A percentile compares a stretch with the other conserved stretches of the same genome.
phyloP scores from a whole-genome alignment of 225 moss, liverwort and hornwort genomes.

The Pleurozium schreberi region DNA sequence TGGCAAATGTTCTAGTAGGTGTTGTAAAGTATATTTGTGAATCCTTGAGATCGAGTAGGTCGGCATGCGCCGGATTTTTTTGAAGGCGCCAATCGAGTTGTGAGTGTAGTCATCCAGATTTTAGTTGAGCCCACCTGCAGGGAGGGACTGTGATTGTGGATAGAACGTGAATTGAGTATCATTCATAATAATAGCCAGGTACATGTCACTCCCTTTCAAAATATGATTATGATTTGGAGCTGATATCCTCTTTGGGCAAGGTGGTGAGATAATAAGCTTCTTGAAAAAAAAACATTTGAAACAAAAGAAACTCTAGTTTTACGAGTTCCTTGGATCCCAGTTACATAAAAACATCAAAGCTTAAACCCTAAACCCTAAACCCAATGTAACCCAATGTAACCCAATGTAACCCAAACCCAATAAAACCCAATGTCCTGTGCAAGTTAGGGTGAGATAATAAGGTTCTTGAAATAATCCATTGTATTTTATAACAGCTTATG shows the following conservation, averaged over 20 bases:
- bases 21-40: constrained; percentile 44
- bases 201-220: constrained; percentile 40
- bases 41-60: constrained; percentile 12
- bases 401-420: neutral
- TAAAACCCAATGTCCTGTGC: neutral
- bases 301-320: neutral
- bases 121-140: constrained; percentile 24
- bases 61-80: constrained; percentile 30
- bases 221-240: constrained; percentile 17
- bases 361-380: neutral
- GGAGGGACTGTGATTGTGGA: constrained; percentile 44
- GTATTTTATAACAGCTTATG: neutral
- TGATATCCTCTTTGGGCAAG: neutral
- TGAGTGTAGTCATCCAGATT: constrained; percentile 18
- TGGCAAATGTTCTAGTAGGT: constrained; percentile 26
- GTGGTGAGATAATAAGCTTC: too few species aligned
- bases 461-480: too few species aligned
- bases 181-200: constrained; percentile 33
- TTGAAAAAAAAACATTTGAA: too few species aligned
- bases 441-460: neutral
- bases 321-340: neutral
- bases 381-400: too few species aligned
- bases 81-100: constrained; percentile 20
- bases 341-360: neutral
- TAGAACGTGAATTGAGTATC: constrained; percentile 27